Evolutionary conservation across 129 eudicot species (phyloP), one percentile per base, ranked within the genome.

Genomic region (Arctium lappa): DNA sequence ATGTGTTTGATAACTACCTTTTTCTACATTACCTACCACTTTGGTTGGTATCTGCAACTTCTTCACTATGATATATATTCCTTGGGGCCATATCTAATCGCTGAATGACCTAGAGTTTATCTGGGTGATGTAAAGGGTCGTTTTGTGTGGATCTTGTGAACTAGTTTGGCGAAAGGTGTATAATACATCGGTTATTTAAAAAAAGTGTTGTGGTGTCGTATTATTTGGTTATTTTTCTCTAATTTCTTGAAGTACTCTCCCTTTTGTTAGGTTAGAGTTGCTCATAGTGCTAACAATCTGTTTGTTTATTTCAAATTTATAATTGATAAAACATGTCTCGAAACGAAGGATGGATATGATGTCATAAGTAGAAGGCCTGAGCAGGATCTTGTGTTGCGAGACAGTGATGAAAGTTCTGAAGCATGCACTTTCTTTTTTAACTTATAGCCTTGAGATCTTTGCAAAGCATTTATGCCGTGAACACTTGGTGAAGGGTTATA

Each of bases 331-430:
- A 50, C 18, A 29, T 6, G 8, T 30, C 18, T 69, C 1, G 8
- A 30, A 22, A 71, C 74, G 63, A 73, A 69, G 71, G 82, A 80
- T 46, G 93, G 97, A 89, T 48, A 89, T 91, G 93, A 91, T 91
- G 97, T 82, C 15, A 65, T 32, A 70, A 82, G 97, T 88, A 89
- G 90, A 91, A 91, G 97, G 93, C 88, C 75, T 91, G 93, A 91
- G 93, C 84, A 80, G 86, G 63, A 50, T 50, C 63, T 50, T 50
- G n/a, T 50, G 1, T 50, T 13, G 11, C 8, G 9, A 13, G 89
- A 83, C 81, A 76, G 72, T 75, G 66, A 56, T 73, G 50, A 82
- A 74, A 74, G 74, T 4, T 69, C 80, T 27, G 93, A 88, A 89
- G 92, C 88, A 92, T 88, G 93, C 93, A 91, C 91, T 22, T 22